Evolutionary conservation across 148 eudicot genomes (phyloP).

Genomic region (Chenopodium album): DNA sequence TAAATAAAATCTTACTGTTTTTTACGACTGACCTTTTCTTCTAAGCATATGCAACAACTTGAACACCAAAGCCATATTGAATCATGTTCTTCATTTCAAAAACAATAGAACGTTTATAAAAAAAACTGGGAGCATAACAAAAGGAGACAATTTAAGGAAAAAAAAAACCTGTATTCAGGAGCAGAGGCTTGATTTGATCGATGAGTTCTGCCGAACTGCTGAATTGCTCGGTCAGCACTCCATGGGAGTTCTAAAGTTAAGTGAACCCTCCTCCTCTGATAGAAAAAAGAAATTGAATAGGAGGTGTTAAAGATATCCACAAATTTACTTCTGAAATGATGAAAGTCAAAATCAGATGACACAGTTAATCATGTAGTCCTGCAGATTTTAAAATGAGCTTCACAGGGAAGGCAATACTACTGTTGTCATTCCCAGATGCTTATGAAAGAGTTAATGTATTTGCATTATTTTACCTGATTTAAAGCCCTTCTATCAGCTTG

Average conservation of each 20-base stretch:
- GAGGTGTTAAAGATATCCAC: not conserved
- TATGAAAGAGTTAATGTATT: not conserved
- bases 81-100: not conserved
- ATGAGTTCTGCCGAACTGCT: constrained; percentile 98
- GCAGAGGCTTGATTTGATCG: constrained; percentile 99
- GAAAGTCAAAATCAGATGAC: not conserved
- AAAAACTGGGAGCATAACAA: not conserved
- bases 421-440: not conserved
- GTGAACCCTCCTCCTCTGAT: constrained; percentile 93
- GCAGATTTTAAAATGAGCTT: not conserved
- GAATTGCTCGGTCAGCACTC: constrained; percentile 99
- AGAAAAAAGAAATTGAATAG: not conserved
- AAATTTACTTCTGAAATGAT: not conserved
- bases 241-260: constrained; percentile 94
- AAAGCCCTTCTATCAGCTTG: constrained; percentile 96
- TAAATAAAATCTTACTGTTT: not conserved
- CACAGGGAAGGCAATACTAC: not conserved
- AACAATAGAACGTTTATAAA: not conserved
- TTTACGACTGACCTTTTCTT: not conserved
- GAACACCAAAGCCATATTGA: not conserved
- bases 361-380: not conserved
- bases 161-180: constrained; percentile 78
- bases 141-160: not conserved
- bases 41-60: not conserved
- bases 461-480: constrained; percentile 65